Conservation (phyloP, 495 filamentous ascomycete genomes). For the Xylaria nigripes region DNA sequence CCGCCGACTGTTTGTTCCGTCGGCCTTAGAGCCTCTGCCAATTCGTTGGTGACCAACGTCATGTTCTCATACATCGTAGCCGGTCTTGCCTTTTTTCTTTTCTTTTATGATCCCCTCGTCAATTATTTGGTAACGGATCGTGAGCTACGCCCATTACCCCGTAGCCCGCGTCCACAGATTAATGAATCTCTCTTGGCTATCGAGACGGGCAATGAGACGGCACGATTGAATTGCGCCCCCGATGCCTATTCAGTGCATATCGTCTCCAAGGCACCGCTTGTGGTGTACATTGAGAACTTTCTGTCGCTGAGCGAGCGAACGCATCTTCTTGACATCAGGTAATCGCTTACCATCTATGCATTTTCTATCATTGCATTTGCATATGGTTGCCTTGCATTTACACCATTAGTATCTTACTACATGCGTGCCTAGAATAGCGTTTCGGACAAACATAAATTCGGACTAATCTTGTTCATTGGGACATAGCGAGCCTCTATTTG, state of each 20-base stretch:
- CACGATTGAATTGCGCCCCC: constrained; percentile 19
- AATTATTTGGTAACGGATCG: constrained; percentile 14
- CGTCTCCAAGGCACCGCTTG: constrained; percentile 35
- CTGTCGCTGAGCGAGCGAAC: constrained; percentile 26
- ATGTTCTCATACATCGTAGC: constrained; percentile 27
- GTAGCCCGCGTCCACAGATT: constrained; percentile 31
- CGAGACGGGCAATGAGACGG: constrained; percentile 25
- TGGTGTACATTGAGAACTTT: constrained; percentile 41
- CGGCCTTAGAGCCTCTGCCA: not conserved
- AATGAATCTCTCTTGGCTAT: constrained; percentile 37
- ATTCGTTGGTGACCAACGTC: not conserved
- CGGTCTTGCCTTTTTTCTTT: constrained; percentile 19
- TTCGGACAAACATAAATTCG: not conserved
- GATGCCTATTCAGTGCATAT: constrained; percentile 34
- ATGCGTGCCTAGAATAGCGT: not conserved
- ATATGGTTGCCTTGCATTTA: not conserved
- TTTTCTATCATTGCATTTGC: not conserved
- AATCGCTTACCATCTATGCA: not conserved
- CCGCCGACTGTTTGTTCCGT: constrained; percentile 9
- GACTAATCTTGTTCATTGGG: constrained; percentile 3
- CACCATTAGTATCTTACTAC: not conserved
- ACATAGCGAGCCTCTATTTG: constrained; percentile 32
- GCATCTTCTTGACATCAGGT: constrained; percentile 40
- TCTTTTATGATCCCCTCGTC: constrained; percentile 19
- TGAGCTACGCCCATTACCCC: constrained; percentile 20